Percentiles rank a stretch among this genome's conserved stretches.
Conservation (phyloP, 2,329 filamentous ascomycete genomes). For the Diaporthe velutina region DNA sequence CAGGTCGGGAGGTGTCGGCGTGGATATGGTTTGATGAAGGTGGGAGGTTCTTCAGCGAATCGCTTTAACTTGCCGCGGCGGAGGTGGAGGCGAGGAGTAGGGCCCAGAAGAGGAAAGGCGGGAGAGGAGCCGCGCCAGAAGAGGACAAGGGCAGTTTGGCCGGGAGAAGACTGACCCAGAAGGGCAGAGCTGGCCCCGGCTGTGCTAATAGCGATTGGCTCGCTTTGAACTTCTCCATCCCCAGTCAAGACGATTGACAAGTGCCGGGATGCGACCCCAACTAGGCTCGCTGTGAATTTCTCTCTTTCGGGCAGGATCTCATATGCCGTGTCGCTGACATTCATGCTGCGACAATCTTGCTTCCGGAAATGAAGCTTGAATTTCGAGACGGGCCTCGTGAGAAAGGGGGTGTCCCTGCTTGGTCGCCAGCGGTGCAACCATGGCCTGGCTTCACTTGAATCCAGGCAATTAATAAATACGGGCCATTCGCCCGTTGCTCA, state of each 20-base stretch:
- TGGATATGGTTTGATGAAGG: background rate
- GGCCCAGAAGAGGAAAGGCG: background rate
- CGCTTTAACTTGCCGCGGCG: background rate
- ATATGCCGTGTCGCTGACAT: background rate
- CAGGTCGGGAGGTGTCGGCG: background rate
- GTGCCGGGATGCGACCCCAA: background rate
- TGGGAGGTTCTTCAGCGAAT: background rate
- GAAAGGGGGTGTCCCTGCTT: background rate
- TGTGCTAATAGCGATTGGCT: background rate
- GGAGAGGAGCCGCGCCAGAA: background rate
- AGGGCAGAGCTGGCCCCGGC: background rate
- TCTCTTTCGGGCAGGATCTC: background rate
- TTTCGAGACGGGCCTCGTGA: background rate
- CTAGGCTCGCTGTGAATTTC: slow-evolving; percentile 1
- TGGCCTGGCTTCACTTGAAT: background rate
- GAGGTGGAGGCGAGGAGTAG: background rate
- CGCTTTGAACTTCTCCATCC: background rate
- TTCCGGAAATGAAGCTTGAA: slow-evolving; percentile 19
- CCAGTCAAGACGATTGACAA: too few species aligned
- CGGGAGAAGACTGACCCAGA: too few species aligned
- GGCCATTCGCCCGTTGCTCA: background rate
- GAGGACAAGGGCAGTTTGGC: background rate
- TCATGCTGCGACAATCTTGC: slow-evolving; percentile 7
- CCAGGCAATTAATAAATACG: background rate
- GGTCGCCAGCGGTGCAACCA: background rate